Percentiles rank a stretch among this genome's conserved stretches.
These are phyloP conservation scores for Mallotus nudiflorus DNA, from an alignment of 345 rosid genomes.

Conservation along the genomic window DNA sequence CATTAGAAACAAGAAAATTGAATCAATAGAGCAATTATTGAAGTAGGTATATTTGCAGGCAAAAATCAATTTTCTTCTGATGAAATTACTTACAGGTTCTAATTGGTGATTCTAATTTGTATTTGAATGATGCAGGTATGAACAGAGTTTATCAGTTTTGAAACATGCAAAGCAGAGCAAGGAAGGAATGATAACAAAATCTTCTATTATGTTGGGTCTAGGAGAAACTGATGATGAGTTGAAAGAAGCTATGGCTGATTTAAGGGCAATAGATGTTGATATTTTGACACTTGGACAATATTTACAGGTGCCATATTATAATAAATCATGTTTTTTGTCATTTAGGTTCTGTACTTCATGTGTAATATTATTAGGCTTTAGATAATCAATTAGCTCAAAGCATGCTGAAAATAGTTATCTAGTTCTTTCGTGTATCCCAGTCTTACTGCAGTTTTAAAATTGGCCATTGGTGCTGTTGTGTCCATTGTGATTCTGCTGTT, in stretches of 20 bases:
- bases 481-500: conserved; percentile 1
- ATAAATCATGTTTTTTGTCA: not conserved
- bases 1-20: not conserved
- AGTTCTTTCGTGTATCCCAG: not conserved
- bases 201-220: conserved; percentile 97
- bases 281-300: conserved; percentile 96
- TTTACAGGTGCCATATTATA: conserved; percentile 66
- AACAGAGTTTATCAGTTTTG: conserved; percentile 88
- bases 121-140: conserved; percentile 59
- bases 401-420: not conserved
- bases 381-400: not conserved
- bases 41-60: not conserved
- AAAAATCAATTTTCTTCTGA: not conserved
- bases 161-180: conserved; percentile 80
- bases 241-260: conserved; percentile 82
- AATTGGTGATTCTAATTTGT: conserved; percentile 13
- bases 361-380: not conserved
- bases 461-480: conserved; percentile 1
- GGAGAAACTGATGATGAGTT: conserved; percentile 92
- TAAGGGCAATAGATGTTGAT: conserved; percentile 88
- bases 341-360: not conserved
- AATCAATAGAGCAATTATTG: not conserved
- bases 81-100: conserved; percentile 10
- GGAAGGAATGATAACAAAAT: conserved; percentile 85
- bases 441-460: not conserved